Evolutionary conservation across 495 filamentous ascomycete species (phyloP), one percentile per base, ranked within the genome.

Genomic region (Aeminium ludgeri): DNA sequence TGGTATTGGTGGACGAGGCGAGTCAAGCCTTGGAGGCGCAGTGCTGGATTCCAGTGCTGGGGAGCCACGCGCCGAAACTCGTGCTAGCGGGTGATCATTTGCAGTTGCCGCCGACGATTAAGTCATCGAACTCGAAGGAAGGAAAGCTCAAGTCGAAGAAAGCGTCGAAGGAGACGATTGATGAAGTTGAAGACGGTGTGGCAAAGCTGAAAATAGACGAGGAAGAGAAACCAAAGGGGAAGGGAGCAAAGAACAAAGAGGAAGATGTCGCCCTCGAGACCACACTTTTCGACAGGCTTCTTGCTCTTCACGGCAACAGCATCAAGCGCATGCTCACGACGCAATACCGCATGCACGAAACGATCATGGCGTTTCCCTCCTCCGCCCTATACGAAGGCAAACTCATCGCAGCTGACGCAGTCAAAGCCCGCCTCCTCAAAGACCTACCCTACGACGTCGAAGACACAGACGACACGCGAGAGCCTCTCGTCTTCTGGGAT

Each of bases 321-420:
- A 82, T 99, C 59, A 99, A 96, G 64, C 66, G 80, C 18, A 89
- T 95, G 78, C 69, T 96, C 10, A 95, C 82, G n/a, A 93, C 82
- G 1, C 89, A 99, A 63, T 99, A 99, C 59, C 82, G 89, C 7
- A 99, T 99, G 89, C 87, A 99, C 58, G 78, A 83, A 52, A 69
- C 66, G 36, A 96, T 99, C 54, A 96, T 95, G 89, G 65, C 70
- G 29, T 96, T 95, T 56, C 87, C 91, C 0, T 95, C 87, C 0
- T 66, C 76, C 38, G 78, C 85, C 56, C 69, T 99, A 16, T 99
- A 99, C 64, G 79, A 83, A 32, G 68, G 66, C 2, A 74, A 76
- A 45, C 66, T 99, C 3, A 66, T 85, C 3, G 89, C 89, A 2
- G 81, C 76, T 2, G 78, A 86, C 2, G 64, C 59, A 0, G 89